A percentile compares a stretch with the other conserved stretches of the same genome.
These are phyloP conservation scores for Salix koriyanagi DNA, from an alignment of 345 rosid species.

Conservation along the genomic window DNA sequence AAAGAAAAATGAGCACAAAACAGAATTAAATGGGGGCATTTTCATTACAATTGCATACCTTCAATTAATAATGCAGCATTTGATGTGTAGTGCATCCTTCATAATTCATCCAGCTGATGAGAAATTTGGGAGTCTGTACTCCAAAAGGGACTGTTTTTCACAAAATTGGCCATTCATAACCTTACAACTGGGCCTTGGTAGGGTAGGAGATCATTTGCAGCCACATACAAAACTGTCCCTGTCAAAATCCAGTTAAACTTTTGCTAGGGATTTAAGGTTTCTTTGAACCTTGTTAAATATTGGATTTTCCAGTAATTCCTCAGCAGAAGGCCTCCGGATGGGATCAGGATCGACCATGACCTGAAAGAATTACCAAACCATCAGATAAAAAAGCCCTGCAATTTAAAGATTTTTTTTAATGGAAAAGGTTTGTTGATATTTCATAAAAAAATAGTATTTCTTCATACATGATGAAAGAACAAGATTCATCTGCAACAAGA, in stretches of 20 bases:
- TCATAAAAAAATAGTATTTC: neutral
- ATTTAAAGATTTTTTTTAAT: neutral
- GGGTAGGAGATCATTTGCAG: neutral
- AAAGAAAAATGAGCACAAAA: neutral
- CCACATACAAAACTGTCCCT: constrained; percentile 1
- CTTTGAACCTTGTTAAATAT: constrained; percentile 47
- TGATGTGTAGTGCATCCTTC: neutral
- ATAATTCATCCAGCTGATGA: neutral
- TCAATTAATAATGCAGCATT: neutral
- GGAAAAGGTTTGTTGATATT: neutral
- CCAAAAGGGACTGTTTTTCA: neutral
- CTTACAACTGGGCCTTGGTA: neutral
- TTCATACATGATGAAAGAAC: neutral
- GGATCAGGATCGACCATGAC: constrained; percentile 83
- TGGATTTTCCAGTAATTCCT: constrained; percentile 59
- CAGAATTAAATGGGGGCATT: neutral
- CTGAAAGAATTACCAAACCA: constrained; percentile 36
- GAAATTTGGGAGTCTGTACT: constrained; percentile 6
- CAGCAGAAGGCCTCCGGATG: constrained; percentile 60
- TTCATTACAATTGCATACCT: constrained; percentile 1
- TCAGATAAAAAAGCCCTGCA: constrained; percentile 13
- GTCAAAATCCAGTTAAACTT: neutral
- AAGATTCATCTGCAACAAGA: neutral
- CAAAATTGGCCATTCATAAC: constrained; percentile 8
- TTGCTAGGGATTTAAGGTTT: constrained; percentile 16